A percentile compares a stretch with the other conserved stretches of the same genome.
phyloP scores from a whole-genome alignment of 352 stramenopile genomes.

The Globisporangium rhizosaccharum region DNA sequence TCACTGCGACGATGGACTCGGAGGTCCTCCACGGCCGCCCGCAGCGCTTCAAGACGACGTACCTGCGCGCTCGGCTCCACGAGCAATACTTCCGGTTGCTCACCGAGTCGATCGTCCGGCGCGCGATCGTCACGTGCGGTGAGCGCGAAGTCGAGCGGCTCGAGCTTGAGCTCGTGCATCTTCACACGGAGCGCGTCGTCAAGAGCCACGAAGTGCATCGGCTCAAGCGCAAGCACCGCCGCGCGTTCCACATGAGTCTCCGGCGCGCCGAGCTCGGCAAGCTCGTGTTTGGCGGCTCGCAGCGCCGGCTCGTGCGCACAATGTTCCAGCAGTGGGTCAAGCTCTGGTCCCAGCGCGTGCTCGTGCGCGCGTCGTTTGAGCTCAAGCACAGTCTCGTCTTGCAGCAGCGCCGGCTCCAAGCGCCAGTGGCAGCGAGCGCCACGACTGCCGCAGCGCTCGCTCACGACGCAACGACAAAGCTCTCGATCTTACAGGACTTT shows the following conservation, averaged over 20 bases:
- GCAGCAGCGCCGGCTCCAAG: constrained; percentile 41
- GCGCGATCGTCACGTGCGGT: constrained; percentile 37
- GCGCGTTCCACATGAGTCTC: constrained; percentile 37
- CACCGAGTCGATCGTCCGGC: constrained; percentile 47
- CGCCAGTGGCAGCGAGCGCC: neutral
- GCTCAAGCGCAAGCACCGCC: constrained; percentile 43
- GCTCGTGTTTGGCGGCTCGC: constrained; percentile 41
- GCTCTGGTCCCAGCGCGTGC: constrained; percentile 45
- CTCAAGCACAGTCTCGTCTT: constrained; percentile 58
- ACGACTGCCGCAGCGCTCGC: neutral
- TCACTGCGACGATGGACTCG: constrained; percentile 62
- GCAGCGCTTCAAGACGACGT: constrained; percentile 57
- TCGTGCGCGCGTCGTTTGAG: constrained; percentile 57
- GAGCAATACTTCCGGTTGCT: constrained; percentile 50
- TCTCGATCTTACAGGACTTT: constrained; percentile 55
- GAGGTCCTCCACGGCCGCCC: constrained; percentile 57
- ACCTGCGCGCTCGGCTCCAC: constrained; percentile 53
- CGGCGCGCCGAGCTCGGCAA: constrained; percentile 42
- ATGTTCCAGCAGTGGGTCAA: constrained; percentile 60
- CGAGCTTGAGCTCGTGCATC: constrained; percentile 21
- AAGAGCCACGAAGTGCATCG: constrained; percentile 50
- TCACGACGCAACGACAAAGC: constrained; percentile 15
- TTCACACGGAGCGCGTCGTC: constrained; percentile 34
- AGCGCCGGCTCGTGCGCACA: constrained; percentile 29
- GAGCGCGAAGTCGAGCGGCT: constrained; percentile 37